Conservation (phyloP, 139 green algal genomes). For the Microglena sp. region DNA sequence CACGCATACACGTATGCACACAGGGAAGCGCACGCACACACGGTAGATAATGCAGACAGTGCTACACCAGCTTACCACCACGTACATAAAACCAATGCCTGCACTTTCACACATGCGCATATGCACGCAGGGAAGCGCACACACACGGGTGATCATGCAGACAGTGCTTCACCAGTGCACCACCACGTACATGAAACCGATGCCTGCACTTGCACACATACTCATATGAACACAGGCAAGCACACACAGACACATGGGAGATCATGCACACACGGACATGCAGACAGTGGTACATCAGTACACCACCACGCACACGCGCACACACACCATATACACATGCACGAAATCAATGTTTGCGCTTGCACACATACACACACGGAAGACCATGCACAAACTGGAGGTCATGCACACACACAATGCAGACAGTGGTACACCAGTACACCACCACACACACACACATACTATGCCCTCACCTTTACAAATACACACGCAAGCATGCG, state of each 20-base stretch:
- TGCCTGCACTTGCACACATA: background rate
- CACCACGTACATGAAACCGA: too few relatives aligned
- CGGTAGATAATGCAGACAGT: too few relatives aligned
- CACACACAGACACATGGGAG: background rate
- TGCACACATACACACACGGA: conserved; percentile 5
- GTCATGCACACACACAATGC: background rate
- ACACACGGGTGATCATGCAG: too few relatives aligned
- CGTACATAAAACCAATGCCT: background rate
- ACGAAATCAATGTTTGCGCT: background rate
- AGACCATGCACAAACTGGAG: background rate
- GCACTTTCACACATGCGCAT: background rate
- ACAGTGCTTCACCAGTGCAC: too few relatives aligned
- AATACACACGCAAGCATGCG: too few relatives aligned
- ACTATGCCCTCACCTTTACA: background rate
- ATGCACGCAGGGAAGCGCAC: background rate
- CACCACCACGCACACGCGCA: background rate
- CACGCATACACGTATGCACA: background rate
- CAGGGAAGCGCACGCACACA: background rate
- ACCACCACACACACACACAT: conserved; percentile 3
- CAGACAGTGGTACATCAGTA: background rate
- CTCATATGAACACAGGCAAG: background rate
- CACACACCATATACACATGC: conserved; percentile 5
- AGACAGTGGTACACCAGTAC: background rate
- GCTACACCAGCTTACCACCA: too few relatives aligned
- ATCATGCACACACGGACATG: background rate